Evolutionary conservation across 345 rosid species (phyloP).

Genomic region (Psidium guajava): DNA sequence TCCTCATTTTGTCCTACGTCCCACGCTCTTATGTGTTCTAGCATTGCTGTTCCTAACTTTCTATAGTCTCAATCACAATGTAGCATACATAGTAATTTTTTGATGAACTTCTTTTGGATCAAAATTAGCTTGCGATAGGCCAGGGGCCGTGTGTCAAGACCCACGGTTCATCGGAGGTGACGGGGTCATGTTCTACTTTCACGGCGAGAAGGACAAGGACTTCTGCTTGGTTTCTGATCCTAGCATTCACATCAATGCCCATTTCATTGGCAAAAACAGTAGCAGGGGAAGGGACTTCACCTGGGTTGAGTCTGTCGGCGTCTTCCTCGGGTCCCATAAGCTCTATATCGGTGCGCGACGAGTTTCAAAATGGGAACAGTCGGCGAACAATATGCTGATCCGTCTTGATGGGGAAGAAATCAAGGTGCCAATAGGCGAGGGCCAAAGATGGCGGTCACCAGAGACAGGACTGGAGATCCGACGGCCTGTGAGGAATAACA

Average conservation of each 20-base stretch:
- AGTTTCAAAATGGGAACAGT: not conserved
- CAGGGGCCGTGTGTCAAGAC: conserved; percentile 14
- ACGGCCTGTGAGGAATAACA: not conserved
- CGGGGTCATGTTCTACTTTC: conserved; percentile 21
- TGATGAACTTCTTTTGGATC: not conserved
- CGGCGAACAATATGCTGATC: not conserved
- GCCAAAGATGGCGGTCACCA: not conserved
- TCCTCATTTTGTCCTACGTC: not conserved
- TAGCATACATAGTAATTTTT: not conserved
- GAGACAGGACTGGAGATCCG: not conserved
- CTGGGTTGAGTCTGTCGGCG: conserved; percentile 14
- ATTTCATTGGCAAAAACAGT: conserved; percentile 12
- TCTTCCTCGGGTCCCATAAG: conserved; percentile 4
- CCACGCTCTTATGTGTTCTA: not conserved
- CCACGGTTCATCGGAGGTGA: conserved; percentile 19
- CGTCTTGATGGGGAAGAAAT: not conserved
- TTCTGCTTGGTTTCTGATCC: conserved; percentile 16
- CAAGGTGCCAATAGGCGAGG: not conserved
- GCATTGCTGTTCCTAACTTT: not conserved
- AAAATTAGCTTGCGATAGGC: not conserved
- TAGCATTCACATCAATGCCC: conserved; percentile 15
- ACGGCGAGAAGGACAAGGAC: conserved; percentile 14
- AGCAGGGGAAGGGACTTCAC: conserved; percentile 13
- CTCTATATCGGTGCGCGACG: conserved; percentile 6
- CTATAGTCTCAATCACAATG: not conserved